A percentile compares a stretch with the other conserved stretches of the same genome.
These are phyloP conservation scores for Bombardia bombarda DNA, from an alignment of 495 filamentous ascomycete species.

Conservation along the genomic window DNA sequence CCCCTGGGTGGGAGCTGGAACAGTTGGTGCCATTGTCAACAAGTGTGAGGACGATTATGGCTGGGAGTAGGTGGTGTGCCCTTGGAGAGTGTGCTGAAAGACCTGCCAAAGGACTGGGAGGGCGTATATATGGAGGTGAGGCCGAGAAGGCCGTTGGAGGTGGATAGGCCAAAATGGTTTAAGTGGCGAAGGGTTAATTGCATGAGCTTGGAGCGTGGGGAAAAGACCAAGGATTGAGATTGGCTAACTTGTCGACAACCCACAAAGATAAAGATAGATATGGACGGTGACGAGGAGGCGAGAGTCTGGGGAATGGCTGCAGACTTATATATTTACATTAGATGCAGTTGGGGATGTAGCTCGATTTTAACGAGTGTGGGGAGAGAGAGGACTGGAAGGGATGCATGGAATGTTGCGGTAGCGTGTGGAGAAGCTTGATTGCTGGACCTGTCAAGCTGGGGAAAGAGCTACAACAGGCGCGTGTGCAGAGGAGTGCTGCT, in stretches of 20 bases:
- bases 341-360: slow-evolving; percentile 22
- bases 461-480: slow-evolving; percentile 8
- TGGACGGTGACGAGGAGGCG: slow-evolving; percentile 19
- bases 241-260: slow-evolving; percentile 3
- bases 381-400: slow-evolving; percentile 19
- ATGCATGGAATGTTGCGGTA: slow-evolving; percentile 9
- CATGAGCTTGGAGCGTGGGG: background rate
- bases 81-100: no score
- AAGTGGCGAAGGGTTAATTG: slow-evolving; percentile 7
- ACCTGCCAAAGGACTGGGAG: background rate
- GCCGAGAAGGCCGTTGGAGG: background rate
- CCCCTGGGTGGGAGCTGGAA: slow-evolving; percentile 40
- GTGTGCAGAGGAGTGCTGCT: slow-evolving; percentile 9
- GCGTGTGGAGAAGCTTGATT: slow-evolving; percentile 21
- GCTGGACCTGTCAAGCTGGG: slow-evolving; percentile 5
- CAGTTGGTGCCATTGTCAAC: slow-evolving; percentile 38
- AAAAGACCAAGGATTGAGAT: slow-evolving; percentile 7
- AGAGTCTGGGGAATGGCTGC: slow-evolving; percentile 22
- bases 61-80: background rate
- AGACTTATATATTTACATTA: slow-evolving; percentile 31
- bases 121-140: slow-evolving; percentile 6
- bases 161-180: slow-evolving; percentile 3
- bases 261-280: slow-evolving; percentile 18
- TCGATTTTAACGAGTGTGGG: slow-evolving; percentile 17
- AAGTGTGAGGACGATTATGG: background rate